These are phyloP conservation scores for Russula foetens DNA, from an alignment of 768 basidiomycete species.

Conservation along the genomic window DNA sequence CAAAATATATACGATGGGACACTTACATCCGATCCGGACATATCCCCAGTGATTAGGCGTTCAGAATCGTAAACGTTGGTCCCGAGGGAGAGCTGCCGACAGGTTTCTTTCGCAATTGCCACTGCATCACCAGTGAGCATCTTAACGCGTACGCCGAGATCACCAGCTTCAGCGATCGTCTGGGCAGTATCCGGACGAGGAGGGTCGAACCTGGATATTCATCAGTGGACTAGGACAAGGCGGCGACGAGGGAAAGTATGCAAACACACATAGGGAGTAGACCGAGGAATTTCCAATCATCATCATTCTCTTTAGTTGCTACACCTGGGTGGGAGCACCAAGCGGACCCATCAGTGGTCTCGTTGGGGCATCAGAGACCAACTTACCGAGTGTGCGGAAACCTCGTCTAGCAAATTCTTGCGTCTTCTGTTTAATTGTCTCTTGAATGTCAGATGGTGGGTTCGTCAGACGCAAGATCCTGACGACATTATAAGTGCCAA, in stretches of 20 bases:
- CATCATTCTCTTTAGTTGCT: conserved; percentile 36
- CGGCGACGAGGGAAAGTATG: background rate
- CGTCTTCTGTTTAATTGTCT: conserved; percentile 29
- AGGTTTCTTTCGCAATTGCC: conserved; percentile 41
- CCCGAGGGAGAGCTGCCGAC: conserved; percentile 36
- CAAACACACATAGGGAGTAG: conserved; percentile 24
- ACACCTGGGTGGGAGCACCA: conserved; percentile 24
- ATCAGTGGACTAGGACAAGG: background rate
- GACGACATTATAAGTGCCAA: background rate
- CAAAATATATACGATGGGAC: background rate
- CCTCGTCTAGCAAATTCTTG: conserved; percentile 36
- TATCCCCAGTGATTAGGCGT: conserved; percentile 34
- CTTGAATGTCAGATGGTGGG: conserved; percentile 28
- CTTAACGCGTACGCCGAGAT: conserved; percentile 39
- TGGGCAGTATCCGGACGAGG: conserved; percentile 37
- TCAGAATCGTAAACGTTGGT: conserved; percentile 41
- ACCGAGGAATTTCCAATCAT: conserved; percentile 39
- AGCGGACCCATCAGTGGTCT: background rate
- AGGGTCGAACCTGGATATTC: conserved; percentile 36
- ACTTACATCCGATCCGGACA: conserved; percentile 33
- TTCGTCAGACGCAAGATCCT: conserved; percentile 37
- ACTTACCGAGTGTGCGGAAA: conserved; percentile 34
- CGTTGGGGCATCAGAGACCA: background rate
- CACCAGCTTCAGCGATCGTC: conserved; percentile 37
- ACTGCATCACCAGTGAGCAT: conserved; percentile 47